These are phyloP conservation scores for Pseudocercospora crystallina DNA, from an alignment of 2,329 filamentous ascomycete species.

Conservation along the genomic window DNA sequence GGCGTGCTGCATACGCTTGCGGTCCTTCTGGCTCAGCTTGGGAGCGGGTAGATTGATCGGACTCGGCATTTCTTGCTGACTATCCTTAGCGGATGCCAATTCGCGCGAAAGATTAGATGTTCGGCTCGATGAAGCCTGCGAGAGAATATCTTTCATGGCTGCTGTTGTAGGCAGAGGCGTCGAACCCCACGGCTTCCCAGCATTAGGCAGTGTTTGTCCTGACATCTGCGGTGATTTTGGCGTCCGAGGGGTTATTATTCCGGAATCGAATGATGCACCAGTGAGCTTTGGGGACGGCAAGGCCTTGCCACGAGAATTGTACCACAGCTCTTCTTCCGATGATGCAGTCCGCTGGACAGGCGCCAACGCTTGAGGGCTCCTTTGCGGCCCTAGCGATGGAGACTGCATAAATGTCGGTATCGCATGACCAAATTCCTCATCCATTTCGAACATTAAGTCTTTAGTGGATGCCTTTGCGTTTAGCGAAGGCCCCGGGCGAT, in stretches of 20 bases:
- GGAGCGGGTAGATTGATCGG: conserved; percentile 39
- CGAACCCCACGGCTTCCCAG: conserved; percentile 53
- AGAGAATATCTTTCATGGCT: conserved; percentile 76
- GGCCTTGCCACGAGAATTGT: conserved; percentile 41
- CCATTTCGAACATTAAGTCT: conserved; percentile 93
- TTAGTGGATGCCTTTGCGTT: conserved; percentile 66
- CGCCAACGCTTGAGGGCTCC: conserved; percentile 27
- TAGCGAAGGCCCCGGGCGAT: conserved; percentile 61
- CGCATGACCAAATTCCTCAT: conserved; percentile 60
- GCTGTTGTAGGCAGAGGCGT: conserved; percentile 58
- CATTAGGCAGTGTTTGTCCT: conserved; percentile 26
- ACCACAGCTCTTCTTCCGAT: conserved; percentile 39
- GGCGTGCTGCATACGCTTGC: conserved; percentile 76
- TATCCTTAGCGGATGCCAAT: conserved; percentile 31
- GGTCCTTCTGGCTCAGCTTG: conserved; percentile 88
- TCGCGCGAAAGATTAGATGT: conserved; percentile 45
- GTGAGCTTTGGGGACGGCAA: conserved; percentile 29
- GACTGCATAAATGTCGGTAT: conserved; percentile 21
- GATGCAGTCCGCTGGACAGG: conserved; percentile 24
- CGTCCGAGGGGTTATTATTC: conserved; percentile 29
- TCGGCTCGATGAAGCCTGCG: conserved; percentile 53
- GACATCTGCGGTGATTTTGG: conserved; percentile 33
- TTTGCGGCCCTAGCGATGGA: conserved; percentile 29
- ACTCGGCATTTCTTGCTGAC: conserved; percentile 19
- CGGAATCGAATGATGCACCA: conserved; percentile 31